phyloP scores from a whole-genome alignment of 108 stramenopile species.

The Chaetoceros muelleri region DNA sequence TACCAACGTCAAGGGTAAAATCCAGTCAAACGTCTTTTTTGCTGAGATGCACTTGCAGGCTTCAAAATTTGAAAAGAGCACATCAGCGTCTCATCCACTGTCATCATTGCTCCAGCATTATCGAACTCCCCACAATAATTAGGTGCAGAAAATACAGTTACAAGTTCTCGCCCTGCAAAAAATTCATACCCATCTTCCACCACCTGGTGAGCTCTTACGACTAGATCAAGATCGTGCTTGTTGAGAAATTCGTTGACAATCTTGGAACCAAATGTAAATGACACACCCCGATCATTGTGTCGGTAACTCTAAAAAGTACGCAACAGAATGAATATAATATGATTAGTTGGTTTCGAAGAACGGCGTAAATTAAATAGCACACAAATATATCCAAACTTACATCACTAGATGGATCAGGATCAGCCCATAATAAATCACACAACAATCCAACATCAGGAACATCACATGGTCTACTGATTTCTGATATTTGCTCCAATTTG shows the following conservation, averaged over 20 bases:
- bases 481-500: conserved; percentile 70
- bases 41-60: conserved; percentile 35
- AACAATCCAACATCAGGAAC: conserved; percentile 86
- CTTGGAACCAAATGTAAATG: conserved; percentile 87
- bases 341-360: too few species aligned
- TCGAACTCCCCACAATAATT: conserved; percentile 89
- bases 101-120: conserved; percentile 95
- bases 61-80: conserved; percentile 91
- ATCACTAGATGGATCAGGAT: conserved; percentile 85
- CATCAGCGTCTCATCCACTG: conserved; percentile 91
- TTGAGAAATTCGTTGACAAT: conserved; percentile 75
- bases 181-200: conserved; percentile 94
- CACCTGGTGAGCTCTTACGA: conserved; percentile 89
- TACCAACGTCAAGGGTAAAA: not conserved
- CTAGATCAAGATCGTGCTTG: conserved; percentile 81
- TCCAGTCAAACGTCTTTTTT: not conserved
- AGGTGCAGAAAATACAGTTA: conserved; percentile 81
- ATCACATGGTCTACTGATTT: conserved; percentile 72
- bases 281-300: conserved; percentile 79
- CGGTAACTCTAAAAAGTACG: not conserved
- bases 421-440: conserved; percentile 86
- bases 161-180: conserved; percentile 80
- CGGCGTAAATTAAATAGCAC: too few species aligned
- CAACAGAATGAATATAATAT: not conserved
- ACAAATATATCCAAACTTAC: conserved; percentile 90